Evolutionary conservation across 2,329 filamentous ascomycete species (phyloP).

Genomic region (Fusarium caatingaense): DNA sequence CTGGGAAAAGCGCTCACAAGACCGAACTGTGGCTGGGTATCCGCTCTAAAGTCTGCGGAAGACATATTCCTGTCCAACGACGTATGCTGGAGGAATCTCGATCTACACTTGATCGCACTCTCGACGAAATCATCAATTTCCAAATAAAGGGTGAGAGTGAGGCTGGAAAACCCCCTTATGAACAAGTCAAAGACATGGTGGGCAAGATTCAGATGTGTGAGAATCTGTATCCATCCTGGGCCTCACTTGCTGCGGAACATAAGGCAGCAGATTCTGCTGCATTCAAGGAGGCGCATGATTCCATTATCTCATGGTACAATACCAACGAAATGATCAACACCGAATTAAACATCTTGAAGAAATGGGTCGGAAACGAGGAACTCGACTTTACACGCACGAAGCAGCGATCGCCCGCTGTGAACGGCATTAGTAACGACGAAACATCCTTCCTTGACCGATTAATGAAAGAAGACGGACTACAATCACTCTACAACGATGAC

Average conservation of each 20-base stretch:
- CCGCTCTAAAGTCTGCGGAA: slow-evolving; percentile 83
- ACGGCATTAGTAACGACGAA: slow-evolving; percentile 83
- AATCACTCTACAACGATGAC: slow-evolving; percentile 84
- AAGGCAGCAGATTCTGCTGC: slow-evolving; percentile 79
- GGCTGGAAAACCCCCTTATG: slow-evolving; percentile 84
- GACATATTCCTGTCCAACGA: slow-evolving; percentile 84
- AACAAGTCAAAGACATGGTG: slow-evolving; percentile 91
- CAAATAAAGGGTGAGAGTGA: slow-evolving; percentile 94
- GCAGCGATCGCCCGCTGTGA: slow-evolving; percentile 70
- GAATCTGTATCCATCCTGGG: slow-evolving; percentile 83
- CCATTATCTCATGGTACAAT: slow-evolving; percentile 96
- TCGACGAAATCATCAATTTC: slow-evolving; percentile 93
- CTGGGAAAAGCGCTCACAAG: slow-evolving; percentile 74
- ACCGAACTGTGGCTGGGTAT: slow-evolving; percentile 90
- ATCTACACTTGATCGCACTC: slow-evolving; percentile 74
- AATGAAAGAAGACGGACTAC: slow-evolving; percentile 94
- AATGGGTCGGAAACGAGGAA: slow-evolving; percentile 96
- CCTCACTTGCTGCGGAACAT: slow-evolving; percentile 78
- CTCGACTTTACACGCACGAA: slow-evolving; percentile 87
- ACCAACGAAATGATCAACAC: slow-evolving; percentile 97
- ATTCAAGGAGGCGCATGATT: slow-evolving; percentile 86
- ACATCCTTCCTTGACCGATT: slow-evolving; percentile 94
- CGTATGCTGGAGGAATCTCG: slow-evolving; percentile 90
- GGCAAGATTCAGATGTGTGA: slow-evolving; percentile 91
- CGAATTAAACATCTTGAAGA: slow-evolving; percentile 88